Conservation (phyloP, 495 filamentous ascomycete species). For the Penicillium paxilli region DNA sequence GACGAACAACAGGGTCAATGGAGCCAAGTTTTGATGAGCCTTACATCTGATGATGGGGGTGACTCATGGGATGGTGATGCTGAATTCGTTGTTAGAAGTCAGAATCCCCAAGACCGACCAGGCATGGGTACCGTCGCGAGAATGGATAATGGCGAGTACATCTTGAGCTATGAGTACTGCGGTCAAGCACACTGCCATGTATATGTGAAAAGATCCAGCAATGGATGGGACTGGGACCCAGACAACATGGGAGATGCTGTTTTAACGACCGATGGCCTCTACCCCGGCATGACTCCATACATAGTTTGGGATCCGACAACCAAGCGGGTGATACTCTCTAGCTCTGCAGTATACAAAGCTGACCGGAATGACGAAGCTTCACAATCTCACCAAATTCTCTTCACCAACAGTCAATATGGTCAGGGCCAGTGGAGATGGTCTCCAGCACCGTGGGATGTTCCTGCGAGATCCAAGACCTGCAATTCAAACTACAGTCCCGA, state of each 20-base stretch:
- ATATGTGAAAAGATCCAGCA: not conserved
- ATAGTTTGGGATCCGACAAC: not conserved
- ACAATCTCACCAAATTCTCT: not conserved
- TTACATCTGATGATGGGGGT: not conserved
- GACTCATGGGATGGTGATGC: not conserved
- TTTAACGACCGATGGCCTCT: not conserved
- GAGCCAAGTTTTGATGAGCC: not conserved
- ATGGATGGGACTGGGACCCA: not conserved
- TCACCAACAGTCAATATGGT: not conserved
- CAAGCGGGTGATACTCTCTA: not conserved
- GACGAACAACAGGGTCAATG: not conserved
- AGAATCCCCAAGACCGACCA: not conserved
- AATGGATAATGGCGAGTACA: conserved; percentile 5
- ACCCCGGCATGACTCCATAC: not conserved
- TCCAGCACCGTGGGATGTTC: not conserved
- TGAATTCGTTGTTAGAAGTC: not conserved
- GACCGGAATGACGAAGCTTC: not conserved
- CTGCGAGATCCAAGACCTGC: not conserved
- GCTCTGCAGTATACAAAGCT: not conserved
- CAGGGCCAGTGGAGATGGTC: not conserved
- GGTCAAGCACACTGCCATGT: not conserved
- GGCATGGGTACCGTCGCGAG: conserved; percentile 2
- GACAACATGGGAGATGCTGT: not conserved
- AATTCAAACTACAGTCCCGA: not conserved
- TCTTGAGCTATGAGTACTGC: conserved; percentile 1